Base-by-base conservation (phyloP, 2,329 filamentous ascomycete species). In the Colletotrichum musae region DNA sequence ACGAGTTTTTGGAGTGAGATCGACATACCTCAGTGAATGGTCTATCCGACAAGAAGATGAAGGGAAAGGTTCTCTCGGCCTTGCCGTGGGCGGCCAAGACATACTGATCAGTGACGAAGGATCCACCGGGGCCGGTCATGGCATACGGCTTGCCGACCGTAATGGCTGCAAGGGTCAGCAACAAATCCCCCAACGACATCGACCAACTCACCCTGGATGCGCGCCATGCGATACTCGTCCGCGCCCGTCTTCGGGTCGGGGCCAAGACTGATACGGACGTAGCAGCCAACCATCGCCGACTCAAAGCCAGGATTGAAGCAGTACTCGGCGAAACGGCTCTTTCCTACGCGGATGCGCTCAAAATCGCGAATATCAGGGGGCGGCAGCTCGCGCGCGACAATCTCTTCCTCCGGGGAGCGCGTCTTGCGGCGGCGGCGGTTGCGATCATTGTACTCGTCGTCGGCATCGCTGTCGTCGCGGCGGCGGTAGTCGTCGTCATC, bases 281-380 rank as follows among this genome's bases (percentile, higher is more conserved):
- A 99, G 80, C 94, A 97, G 59, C 94, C 94, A 16, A 86, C 89
- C 75, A 98, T 93, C 36, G 92, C 88, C 9, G 92, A 84, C 64
- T 97, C 93, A 73, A 99, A 98, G 4, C 92, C 92, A 12, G 96
- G 96, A 74, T 95, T 95, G 83, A 97, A 97, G 85, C 94, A 98
- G 64, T 97, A 92, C 76, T 95, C 91, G 6, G 93, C 92, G 79
- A 99, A 97, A 76, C 94, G 93, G 73, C 89, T 92, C 71, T 96
- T 90, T 58, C 95, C 94, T 68, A 99, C 88, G 66, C 94, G 90
- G 61, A 95, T 89, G 58, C 93, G 90, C 77, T 98, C 93, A 72
- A 95, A 90, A 78, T 98, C 94, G n/a, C 87, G 87, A 21, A 97
- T 84, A 43, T 92, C 90, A 2, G 93, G 90, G 28, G 91, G 91